Percentiles rank a stretch among this genome's conserved stretches.
phyloP scores from a whole-genome alignment of 1,139 yeast genomes.

The Geotrichum fermentans region DNA sequence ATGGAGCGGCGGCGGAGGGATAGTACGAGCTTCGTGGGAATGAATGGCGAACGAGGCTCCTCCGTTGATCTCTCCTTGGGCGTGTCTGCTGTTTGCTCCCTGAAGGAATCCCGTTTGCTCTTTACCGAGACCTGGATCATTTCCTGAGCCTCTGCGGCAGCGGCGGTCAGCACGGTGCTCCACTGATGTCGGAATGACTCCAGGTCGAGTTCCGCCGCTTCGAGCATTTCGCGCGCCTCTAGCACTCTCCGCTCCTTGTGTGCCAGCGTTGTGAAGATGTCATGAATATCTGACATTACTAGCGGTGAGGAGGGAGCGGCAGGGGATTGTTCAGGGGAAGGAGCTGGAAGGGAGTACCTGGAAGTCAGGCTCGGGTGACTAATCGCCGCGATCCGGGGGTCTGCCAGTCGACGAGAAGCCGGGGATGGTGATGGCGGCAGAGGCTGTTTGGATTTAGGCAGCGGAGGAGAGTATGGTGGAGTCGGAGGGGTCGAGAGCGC shows the following conservation, averaged over 20 bases:
- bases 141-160: neutral
- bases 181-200: conserved; percentile 27
- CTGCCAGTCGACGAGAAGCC: neutral
- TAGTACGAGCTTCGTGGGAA: too few relatives aligned
- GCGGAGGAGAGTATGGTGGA: neutral
- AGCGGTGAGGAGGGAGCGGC: neutral
- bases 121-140: neutral
- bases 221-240: conserved; percentile 35
- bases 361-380: neutral
- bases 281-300: conserved; percentile 33
- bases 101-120: neutral
- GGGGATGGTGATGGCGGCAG: neutral
- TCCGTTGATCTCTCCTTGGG: too few relatives aligned
- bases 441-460: neutral
- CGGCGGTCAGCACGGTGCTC: conserved; percentile 25
- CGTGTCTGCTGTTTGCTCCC: too few relatives aligned
- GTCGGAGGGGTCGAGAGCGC: neutral
- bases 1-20: too few relatives aligned
- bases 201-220: conserved; percentile 31
- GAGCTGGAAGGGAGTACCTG: neutral
- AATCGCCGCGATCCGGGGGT: neutral
- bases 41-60: too few relatives aligned
- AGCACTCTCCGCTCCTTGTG: conserved; percentile 38
- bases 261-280: conserved; percentile 36
- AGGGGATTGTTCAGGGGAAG: neutral